Evolutionary conservation across 345 rosid species (phyloP).

Genomic region (Arabis hirsuta): DNA sequence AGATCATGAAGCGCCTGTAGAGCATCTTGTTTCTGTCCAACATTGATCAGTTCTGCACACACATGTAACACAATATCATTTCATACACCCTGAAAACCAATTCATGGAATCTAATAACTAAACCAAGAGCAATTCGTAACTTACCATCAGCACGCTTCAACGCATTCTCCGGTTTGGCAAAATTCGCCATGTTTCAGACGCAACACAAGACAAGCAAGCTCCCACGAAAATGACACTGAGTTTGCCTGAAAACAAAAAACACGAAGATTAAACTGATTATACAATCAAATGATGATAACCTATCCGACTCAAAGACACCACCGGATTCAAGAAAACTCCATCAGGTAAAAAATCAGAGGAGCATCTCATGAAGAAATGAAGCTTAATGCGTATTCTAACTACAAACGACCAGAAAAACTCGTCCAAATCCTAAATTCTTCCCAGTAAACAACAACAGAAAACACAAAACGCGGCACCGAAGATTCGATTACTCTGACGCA

Average conservation of each 20-base stretch:
- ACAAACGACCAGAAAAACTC: slow-evolving; percentile 9
- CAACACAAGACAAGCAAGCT: slow-evolving; percentile 18
- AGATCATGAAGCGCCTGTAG: slow-evolving; percentile 88
- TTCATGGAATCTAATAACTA: background rate
- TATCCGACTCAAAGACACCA: background rate
- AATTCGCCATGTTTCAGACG: slow-evolving; percentile 62
- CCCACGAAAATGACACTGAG: slow-evolving; percentile 10
- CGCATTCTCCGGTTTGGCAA: slow-evolving; percentile 89
- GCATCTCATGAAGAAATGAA: background rate
- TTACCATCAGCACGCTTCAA: slow-evolving; percentile 93
- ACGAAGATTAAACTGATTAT: background rate
- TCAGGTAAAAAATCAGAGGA: background rate
- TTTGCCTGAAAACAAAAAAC: slow-evolving; percentile 29
- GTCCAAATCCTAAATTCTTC: slow-evolving; percentile 34
- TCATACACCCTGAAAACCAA: slow-evolving; percentile 15
- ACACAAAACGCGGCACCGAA: background rate
- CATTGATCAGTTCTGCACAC: slow-evolving; percentile 83
- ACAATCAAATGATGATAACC: background rate
- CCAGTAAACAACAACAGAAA: slow-evolving; percentile 1
- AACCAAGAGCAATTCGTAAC: slow-evolving; percentile 1
- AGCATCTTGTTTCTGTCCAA: slow-evolving; percentile 98
- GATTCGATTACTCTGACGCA: slow-evolving; percentile 30
- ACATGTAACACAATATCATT: slow-evolving; percentile 17
- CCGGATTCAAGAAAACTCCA: slow-evolving; percentile 1
- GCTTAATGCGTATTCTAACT: background rate